Conservation (phyloP, 108 stramenopile genomes). For the Cyclotella choctawhatcheeana region DNA sequence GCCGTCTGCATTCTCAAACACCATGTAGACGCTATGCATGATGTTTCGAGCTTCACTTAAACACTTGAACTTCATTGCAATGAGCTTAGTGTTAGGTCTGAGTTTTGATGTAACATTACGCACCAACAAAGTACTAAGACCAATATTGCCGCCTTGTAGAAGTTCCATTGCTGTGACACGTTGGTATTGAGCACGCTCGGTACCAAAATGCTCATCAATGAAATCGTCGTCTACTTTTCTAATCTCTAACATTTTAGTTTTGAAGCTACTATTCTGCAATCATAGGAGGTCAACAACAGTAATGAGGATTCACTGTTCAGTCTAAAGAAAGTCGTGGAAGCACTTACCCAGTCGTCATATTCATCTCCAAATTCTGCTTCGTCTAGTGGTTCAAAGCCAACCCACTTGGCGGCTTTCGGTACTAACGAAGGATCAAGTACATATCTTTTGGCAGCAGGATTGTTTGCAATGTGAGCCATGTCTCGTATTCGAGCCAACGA, state of each 20-base stretch:
- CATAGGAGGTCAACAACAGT: too few relatives aligned
- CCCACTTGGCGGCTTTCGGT: conserved; percentile 14
- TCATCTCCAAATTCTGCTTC: not conserved
- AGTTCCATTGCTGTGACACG: conserved; percentile 1
- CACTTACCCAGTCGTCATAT: conserved; percentile 15
- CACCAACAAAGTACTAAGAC: not conserved
- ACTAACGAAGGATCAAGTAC: conserved; percentile 2
- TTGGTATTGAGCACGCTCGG: conserved; percentile 16
- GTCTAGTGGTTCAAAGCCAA: conserved; percentile 12
- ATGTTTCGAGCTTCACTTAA: not conserved
- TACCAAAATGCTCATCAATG: conserved; percentile 15
- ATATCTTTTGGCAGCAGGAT: not conserved
- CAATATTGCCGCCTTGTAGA: conserved; percentile 5
- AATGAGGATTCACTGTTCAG: not conserved
- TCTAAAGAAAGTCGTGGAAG: too few relatives aligned
- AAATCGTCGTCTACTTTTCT: not conserved
- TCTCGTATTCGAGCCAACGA: not conserved
- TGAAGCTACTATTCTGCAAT: conserved; percentile 2
- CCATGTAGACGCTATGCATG: not conserved
- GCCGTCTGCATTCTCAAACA: conserved; percentile 8
- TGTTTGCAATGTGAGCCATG: not conserved
- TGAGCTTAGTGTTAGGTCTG: not conserved
- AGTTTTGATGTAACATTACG: conserved; percentile 5
- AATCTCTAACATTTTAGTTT: not conserved
- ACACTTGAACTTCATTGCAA: conserved; percentile 1